Evolutionary conservation across 192 early-diverging fungal genomes (phyloP).

Genomic region (Mortierella hygrophila): DNA sequence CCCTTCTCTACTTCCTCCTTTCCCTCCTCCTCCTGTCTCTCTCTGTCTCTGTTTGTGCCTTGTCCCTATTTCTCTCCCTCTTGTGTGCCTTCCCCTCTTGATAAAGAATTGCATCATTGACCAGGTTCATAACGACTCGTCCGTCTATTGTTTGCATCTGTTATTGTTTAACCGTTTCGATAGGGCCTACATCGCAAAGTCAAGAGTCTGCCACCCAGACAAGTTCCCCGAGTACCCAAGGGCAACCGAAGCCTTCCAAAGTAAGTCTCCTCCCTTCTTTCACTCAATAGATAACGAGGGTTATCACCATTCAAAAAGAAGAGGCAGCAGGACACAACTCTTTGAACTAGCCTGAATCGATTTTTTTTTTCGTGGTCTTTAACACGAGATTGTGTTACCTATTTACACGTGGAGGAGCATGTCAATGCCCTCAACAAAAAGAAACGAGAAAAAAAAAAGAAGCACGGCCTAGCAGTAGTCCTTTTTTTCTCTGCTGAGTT

Average conservation of each 20-base stretch:
- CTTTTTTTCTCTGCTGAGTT: neutral
- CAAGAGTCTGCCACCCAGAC: constrained; percentile 69
- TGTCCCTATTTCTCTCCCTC: neutral
- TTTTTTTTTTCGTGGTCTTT: neutral
- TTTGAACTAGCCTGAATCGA: neutral
- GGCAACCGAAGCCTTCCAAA: constrained; percentile 69
- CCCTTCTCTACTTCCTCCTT: neutral
- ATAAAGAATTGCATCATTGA: neutral
- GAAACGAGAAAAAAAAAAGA: neutral
- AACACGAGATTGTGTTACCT: constrained; percentile 14
- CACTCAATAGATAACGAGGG: neutral
- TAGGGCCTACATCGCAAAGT: constrained; percentile 60
- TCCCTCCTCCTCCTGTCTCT: neutral
- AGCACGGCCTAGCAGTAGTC: neutral
- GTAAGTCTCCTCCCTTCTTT: constrained; percentile 34
- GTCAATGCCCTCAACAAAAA: constrained; percentile 13
- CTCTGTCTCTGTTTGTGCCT: neutral
- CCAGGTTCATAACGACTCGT: neutral
- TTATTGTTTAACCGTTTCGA: neutral
- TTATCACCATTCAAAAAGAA: too few relatives aligned
- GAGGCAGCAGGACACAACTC: neutral
- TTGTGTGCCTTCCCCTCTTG: neutral
- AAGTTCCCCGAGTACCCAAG: constrained; percentile 69
- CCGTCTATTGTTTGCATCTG: neutral
- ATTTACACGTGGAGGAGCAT: constrained; percentile 24